These are phyloP conservation scores for Vanrija humicola DNA, from an alignment of 1,284 basidiomycete species.

Conservation along the genomic window DNA sequence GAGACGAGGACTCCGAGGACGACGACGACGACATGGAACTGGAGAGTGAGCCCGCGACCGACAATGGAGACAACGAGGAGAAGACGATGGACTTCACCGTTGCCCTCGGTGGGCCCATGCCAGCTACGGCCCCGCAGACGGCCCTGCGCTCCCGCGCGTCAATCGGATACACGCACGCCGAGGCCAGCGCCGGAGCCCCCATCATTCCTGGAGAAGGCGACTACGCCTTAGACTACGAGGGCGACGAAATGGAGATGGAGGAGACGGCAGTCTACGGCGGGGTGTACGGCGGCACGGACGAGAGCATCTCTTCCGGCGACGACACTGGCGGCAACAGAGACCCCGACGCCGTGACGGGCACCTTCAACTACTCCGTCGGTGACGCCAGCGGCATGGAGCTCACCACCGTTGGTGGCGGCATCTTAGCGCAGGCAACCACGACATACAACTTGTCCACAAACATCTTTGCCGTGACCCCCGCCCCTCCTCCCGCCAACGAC, in stretches of 20 bases:
- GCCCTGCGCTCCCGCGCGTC: constrained; percentile 34
- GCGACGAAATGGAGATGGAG: constrained; percentile 46
- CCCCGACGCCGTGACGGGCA: constrained; percentile 1
- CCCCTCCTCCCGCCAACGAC: neutral
- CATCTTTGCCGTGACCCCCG: constrained; percentile 7
- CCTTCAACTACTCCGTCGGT: constrained; percentile 1
- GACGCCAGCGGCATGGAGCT: constrained; percentile 3
- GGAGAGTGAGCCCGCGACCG: constrained; percentile 20
- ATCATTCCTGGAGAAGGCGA: constrained; percentile 32
- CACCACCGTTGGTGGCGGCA: constrained; percentile 7
- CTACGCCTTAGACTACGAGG: constrained; percentile 6
- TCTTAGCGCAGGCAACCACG: neutral
- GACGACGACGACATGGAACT: constrained; percentile 14
- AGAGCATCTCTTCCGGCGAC: constrained; percentile 21
- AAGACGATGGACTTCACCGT: constrained; percentile 51
- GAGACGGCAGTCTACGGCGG: constrained; percentile 45
- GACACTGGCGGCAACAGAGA: constrained; percentile 2
- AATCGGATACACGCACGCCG: constrained; percentile 44
- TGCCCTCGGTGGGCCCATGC: constrained; percentile 47
- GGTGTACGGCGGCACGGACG: constrained; percentile 32
- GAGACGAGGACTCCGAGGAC: constrained; percentile 12
- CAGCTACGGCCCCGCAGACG: constrained; percentile 34
- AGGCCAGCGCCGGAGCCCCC: constrained; percentile 10
- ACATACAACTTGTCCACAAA: constrained; percentile 3
- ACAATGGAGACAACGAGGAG: constrained; percentile 38